phyloP scores from a whole-genome alignment of 192 early-diverging fungal species.

The Coemansia sp. region DNA sequence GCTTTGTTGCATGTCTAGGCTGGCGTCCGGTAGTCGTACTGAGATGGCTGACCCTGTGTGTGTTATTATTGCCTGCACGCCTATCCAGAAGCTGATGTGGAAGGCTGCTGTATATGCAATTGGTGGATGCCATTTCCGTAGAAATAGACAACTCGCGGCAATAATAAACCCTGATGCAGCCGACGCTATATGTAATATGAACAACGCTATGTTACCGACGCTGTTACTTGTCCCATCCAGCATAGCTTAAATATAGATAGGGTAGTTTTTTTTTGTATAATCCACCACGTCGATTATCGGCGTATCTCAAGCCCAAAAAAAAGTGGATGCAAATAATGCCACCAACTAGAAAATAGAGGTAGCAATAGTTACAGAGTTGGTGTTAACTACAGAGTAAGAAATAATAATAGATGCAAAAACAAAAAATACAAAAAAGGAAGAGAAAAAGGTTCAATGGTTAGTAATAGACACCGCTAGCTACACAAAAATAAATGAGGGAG shows the following conservation, averaged over 20 bases:
- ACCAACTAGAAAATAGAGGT: not conserved
- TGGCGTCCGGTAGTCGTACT: conserved; percentile 40
- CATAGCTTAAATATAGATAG: conserved; percentile 20
- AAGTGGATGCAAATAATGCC: not conserved
- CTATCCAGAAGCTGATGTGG: conserved; percentile 57
- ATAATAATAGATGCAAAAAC: not conserved
- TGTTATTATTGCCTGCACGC: conserved; percentile 51
- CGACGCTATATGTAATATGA: conserved; percentile 50
- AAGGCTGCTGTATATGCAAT: conserved; percentile 53
- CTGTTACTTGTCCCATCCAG: conserved; percentile 32
- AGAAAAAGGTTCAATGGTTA: conserved; percentile 5
- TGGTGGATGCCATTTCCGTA: conserved; percentile 53
- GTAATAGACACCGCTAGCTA: not conserved
- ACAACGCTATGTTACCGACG: conserved; percentile 42
- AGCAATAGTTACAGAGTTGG: not conserved
- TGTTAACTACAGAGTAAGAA: not conserved
- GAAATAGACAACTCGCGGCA: conserved; percentile 42
- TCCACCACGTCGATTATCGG: not conserved
- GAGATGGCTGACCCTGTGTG: conserved; percentile 51
- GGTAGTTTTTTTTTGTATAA: not conserved
- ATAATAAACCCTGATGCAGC: conserved; percentile 50
- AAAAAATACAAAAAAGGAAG: not conserved
- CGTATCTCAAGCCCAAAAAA: not conserved
- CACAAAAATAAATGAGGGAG: not conserved
- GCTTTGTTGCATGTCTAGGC: conserved; percentile 37